phyloP scores from a whole-genome alignment of 345 rosid genomes.

The Salix suchowensis region DNA sequence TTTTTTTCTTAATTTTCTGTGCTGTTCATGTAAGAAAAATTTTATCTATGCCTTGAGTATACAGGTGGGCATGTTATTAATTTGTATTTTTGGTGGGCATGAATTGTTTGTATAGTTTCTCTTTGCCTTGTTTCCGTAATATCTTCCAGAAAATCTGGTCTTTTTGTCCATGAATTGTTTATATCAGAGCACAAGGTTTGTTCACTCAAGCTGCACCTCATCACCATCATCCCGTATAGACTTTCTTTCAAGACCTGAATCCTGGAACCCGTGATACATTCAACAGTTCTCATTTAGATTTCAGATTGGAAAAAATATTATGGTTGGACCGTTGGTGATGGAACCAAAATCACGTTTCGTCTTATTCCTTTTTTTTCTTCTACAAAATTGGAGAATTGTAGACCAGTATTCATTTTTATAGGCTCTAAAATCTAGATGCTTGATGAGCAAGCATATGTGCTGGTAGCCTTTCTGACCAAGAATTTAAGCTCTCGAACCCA shows the following conservation, averaged over 20 bases:
- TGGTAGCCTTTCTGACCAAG: background rate
- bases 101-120: background rate
- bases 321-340: no score
- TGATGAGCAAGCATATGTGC: slow-evolving; percentile 7
- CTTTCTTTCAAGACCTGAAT: background rate
- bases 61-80: no score
- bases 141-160: background rate
- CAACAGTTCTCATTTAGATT: background rate
- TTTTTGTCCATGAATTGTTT: background rate
- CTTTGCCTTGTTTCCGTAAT: no score
- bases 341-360: no score
- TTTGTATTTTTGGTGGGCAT: background rate
- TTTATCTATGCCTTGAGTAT: no score
- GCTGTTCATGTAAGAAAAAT: no score
- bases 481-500: background rate
- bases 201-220: background rate
- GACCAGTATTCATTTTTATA: no score
- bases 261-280: background rate
- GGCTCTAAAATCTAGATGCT: slow-evolving; percentile 2
- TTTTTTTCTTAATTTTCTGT: no score
- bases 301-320: background rate
- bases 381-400: no score
- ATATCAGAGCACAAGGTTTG: background rate
- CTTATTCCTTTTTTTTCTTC: no score
- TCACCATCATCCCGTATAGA: background rate